A percentile compares a stretch with the other conserved stretches of the same genome.
Evolutionary conservation across 202 grass and related monocot genomes (phyloP).

Genomic region (Digitaria exilis): DNA sequence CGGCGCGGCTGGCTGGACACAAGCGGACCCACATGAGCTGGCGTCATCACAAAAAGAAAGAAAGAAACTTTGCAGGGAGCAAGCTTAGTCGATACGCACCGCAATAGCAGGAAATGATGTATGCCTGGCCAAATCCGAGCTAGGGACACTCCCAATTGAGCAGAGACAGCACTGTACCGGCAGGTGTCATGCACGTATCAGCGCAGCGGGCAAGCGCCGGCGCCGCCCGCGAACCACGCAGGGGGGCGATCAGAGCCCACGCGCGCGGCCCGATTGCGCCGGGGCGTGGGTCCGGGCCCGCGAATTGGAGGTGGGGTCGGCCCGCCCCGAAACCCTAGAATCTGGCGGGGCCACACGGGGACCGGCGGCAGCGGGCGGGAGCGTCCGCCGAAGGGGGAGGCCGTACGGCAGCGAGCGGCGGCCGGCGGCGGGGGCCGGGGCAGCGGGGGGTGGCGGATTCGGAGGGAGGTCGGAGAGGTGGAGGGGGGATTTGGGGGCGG

Average conservation of each 20-base stretch:
- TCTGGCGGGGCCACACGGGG: neutral
- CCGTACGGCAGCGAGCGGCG: constrained; percentile 22
- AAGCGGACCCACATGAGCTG: neutral
- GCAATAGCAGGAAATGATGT: neutral
- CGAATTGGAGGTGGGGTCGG: constrained; percentile 39
- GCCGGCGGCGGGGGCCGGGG: neutral
- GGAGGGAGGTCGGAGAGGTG: neutral
- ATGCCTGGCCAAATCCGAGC: neutral
- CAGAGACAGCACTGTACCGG: constrained; percentile 1
- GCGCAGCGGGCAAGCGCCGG: neutral
- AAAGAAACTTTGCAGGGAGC: neutral
- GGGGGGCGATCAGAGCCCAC: constrained; percentile 40
- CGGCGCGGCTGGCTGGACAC: constrained; percentile 14
- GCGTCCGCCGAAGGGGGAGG: neutral
- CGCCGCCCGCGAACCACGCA: neutral
- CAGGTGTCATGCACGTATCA: neutral
- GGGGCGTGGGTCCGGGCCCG: neutral
- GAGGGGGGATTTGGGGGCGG: constrained; percentile 32
- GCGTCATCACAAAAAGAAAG: too few species aligned
- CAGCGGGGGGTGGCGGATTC: neutral
- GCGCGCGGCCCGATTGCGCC: neutral
- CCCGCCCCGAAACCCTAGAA: constrained; percentile 60
- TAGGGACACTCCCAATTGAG: constrained; percentile 31
- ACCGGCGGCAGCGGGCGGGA: too few species aligned
- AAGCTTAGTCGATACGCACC: neutral